Base-by-base conservation (phyloP, 208 protist species). In the Porcisia deanei region DNA sequence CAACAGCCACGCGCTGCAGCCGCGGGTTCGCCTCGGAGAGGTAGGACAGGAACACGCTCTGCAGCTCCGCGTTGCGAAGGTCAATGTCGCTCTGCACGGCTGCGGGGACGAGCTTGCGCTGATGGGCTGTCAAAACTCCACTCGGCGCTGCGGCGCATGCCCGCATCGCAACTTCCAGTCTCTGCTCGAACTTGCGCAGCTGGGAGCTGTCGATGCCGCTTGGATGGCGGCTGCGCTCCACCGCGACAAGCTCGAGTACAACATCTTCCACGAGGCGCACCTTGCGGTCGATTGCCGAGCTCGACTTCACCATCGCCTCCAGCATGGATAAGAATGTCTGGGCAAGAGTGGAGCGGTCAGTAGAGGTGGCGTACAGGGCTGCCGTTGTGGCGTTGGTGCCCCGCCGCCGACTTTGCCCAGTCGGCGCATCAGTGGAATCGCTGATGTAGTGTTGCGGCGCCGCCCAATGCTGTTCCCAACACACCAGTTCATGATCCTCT, bases 301-400 rank as follows among this genome's bases (percentile, higher is more conserved):
- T 76, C n/a, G 76, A 69, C 75, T 89, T 85, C 67, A 94, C 79
- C 80, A 97, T 93, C 5, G 85, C 85, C 18, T 79, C 81, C 34
- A 97, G 70, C 12, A 83, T 87, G 39, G 83, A 85, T 14, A 97
- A 76, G 68, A 96, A 97, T 16, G 91, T 97, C 72, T 95, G 83
- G 16, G 93, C 93, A 22, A 95, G 77, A 12, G 91, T 90, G 43
- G 85, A 80, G 63, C 85, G 86, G 57, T 97, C 88, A 6, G 91
- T 97, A 18, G 89, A 85, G 9, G 75, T 78, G 60, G 77, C 53
- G 60, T 77, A 77, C 54, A 84, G 64, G 25, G 74, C 74, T 12
- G 79, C 65, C n/a, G 71, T 58, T 34, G 78, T 75, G 61, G 60
- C 37, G 34, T 41, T 53, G 25, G 34, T 71, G 34, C 16, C 34